Base-by-base conservation (phyloP, 1,284 basidiomycete species). In the Schizopora paradoxa region DNA sequence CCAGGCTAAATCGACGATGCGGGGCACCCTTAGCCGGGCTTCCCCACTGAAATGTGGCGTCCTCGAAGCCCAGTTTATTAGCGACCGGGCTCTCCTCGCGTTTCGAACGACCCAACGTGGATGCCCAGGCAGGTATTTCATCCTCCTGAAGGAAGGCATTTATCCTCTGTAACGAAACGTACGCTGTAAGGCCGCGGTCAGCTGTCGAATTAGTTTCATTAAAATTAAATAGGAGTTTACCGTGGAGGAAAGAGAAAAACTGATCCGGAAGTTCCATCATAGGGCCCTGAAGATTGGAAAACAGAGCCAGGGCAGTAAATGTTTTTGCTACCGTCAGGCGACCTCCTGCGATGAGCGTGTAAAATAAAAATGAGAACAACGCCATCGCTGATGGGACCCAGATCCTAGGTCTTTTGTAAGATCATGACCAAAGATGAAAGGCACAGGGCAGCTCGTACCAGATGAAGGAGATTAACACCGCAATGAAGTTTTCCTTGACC, bases 301-400 rank as follows among this genome's bases (percentile, higher is more conserved):
- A 84, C 19, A 85, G 64, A 4, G 80, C 76, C 22, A 84, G 71
- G 0, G 82, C 73, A 0, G 80, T 82, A 60, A 85, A 85, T 0
- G 81, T 82, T 51, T 79, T 82, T 2, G 80, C 76, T 4, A 85
- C 81, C 0, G 79, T 83, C 25, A 84, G 61, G 7, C 62, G 68
- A 53, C 82, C 58, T 23, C 69, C 68, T 2, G 77, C 79, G 28
- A 83, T 63, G 22, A 82, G 61, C 0, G 81, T 84, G 53, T 81
- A 85, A 55, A 74, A 81, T 32, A 80, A 61, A 58, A 84, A 84
- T 1, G 79, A 72, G 5, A 69, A 65, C 2, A 84, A 66, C 10
- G 80, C 77, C 4, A 78, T 82, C 0, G 79, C 80, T 13, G 79
- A 82, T 13, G 81, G 81, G 50, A 83, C 76, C 80, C 81, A 84